Base-by-base conservation (phyloP, 176 grass and related monocot species). In the Rhynchospora tenuis region DNA sequence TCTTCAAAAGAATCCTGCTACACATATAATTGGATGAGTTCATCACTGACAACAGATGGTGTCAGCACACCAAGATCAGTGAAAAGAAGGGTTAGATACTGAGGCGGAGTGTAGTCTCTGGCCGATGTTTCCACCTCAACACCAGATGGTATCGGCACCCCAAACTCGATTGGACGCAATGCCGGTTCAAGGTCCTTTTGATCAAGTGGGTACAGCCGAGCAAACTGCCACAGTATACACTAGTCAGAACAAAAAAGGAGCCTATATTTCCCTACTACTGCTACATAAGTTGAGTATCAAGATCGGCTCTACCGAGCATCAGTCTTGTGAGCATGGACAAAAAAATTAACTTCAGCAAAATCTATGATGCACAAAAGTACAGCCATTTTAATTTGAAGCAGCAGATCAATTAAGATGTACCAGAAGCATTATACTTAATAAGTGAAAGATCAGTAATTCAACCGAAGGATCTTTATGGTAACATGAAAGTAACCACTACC, bases 51-150 rank as follows among this genome's bases (percentile, higher is more conserved):
- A 78, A 86, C 89, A 0, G 91, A 78, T 19, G 86, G 84, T 33
- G 71, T 86, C 13, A 93, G 84, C 17, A 89, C 84, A 31, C 86
- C 86, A 15, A 91, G 85, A 79, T 91, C 91, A 19, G 91, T 93
- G 72, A 89, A 85, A 56, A 93, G 78, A 22, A 89, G 78, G 26
- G 87, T 86, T 26, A 93, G 82, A 80, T 89, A 86, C 43, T 91
- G 84, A 3, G 87, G 73, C 31, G 86, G 88, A 19, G 88, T 93
- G 71, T 90, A 90, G 58, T 93, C 88, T 55, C 84, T 90, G 1
- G 68, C 84, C n/a, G 86, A 86, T 71, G 64, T 84, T 60, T 90
- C 86, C 6, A 90, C 88, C 29, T 87, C 84, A 15, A 90, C 81
- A 12, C 86, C 81, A 4, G 52, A 27, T 9, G 86, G 77, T 60